Evolutionary conservation across 2,329 filamentous ascomycete species (phyloP), one percentile per base, ranked within the genome.

Genomic region (Ophiostoma sp.): DNA sequence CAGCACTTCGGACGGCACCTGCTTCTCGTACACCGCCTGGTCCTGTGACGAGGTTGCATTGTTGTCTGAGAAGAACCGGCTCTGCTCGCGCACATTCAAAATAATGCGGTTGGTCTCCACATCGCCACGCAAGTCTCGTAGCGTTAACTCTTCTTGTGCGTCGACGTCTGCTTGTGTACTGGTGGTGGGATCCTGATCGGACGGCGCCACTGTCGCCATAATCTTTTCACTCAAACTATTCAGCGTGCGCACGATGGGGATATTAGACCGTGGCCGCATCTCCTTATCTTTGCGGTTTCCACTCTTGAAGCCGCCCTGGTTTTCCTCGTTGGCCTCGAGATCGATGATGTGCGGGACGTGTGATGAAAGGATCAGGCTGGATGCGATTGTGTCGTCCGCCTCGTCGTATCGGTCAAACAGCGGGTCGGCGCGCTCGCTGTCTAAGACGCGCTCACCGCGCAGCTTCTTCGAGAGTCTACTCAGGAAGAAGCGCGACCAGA

Each of bases 401-500:
- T 92, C 90, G 72, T 97, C 88, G 80, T 97, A 98, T 77, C 75
- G 91, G 82, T 98, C 96, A 75, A 98, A 91, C 9, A 96, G 85
- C 22, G 89, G 86, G 81, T 98, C 94, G 9, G 89, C 88, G 19
- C 90, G 85, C 80, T 98, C 95, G 3, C 87, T 88, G 9, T 95
- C 93, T 0, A 89, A 89, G 61, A 97, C 90, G 70, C 93, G 92
- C 82, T 98, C 94, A 50, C 97, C 96, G 73, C 95, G 93, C 72
- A 99, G 85, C 79, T 94, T 95, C 83, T 97, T 98, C 76, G 94
- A 94, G 9, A 99, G 84, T 73, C 93, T 89, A 81, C 94, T 97
- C 75, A 95, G 89, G 81, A 99, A 98, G 83, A 99, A 99, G 17
- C 93, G 89, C 6, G 92, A 92, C 95, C 95, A 99, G 80, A 99